phyloP scores from a whole-genome alignment of 1,139 yeast genomes.

The Yamadazyma diddensiae region DNA sequence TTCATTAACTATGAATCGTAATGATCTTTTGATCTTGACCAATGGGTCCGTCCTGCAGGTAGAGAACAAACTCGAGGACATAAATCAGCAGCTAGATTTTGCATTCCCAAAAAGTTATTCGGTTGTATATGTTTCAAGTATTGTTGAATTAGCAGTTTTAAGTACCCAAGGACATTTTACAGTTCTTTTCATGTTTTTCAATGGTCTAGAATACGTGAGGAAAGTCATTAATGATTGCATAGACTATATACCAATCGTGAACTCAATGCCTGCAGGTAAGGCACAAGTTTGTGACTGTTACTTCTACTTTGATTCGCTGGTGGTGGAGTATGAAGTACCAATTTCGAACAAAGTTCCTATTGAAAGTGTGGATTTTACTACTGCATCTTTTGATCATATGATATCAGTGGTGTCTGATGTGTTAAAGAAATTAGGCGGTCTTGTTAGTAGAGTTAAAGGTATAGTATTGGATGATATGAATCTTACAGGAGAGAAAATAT shows the following conservation, averaged over 20 bases:
- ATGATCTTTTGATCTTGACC: conserved; percentile 35
- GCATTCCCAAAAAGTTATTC: conserved; percentile 26
- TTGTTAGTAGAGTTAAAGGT: conserved; percentile 33
- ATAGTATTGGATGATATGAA: conserved; percentile 33
- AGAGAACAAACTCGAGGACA: conserved; percentile 24
- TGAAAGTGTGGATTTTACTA: neutral
- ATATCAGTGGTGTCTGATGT: conserved; percentile 36
- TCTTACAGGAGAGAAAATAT: conserved; percentile 31
- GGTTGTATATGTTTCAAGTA: conserved; percentile 27
- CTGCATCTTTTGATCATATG: conserved; percentile 9
- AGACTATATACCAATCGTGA: conserved; percentile 22
- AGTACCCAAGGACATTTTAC: conserved; percentile 16
- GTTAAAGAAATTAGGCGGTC: conserved; percentile 32
- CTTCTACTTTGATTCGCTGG: conserved; percentile 31
- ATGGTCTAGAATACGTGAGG: conserved; percentile 35
- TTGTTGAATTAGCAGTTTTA: conserved; percentile 26
- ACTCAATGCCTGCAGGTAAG: conserved; percentile 4
- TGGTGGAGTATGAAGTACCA: conserved; percentile 1
- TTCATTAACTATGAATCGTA: conserved; percentile 32
- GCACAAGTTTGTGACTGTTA: conserved; percentile 20
- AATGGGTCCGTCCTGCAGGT: conserved; percentile 35
- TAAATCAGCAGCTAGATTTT: conserved; percentile 23
- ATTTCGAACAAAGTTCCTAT: neutral
- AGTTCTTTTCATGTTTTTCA: conserved; percentile 37
- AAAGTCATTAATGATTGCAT: conserved; percentile 29